Base-by-base conservation (phyloP, 2,329 filamentous ascomycete species). In the Penicillium sp. region DNA sequence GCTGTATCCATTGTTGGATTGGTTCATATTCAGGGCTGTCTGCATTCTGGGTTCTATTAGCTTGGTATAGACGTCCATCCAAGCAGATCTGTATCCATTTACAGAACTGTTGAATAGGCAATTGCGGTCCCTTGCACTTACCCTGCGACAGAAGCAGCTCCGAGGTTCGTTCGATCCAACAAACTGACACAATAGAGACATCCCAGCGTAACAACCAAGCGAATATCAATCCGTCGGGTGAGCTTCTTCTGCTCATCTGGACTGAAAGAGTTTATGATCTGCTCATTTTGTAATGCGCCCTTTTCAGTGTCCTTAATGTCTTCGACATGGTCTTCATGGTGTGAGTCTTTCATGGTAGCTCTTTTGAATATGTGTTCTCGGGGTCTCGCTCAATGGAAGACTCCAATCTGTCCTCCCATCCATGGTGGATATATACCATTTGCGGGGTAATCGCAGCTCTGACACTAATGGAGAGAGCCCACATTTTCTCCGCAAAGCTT, bases 361-460 rank as follows among this genome's bases (percentile, higher is more conserved):
- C 4, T 5, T 30, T 42, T 30, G 39, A 0, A 16, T 18, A 19
- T 13, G 8, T 16, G 7, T 29, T 16, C 40, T 16, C 9, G 16
- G 76, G 91, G 23, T 23, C 23, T 34, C 10, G 32, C 7, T 13
- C 36, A 39, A 39, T 10, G 16, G 10, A 19, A 19, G 9, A 11
- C 18, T 19, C 35, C n/a, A 8, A 7, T 18, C 3, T 19, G 9
- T 39, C 13, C n/a, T 10, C 36, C 9, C 19, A 4, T 30, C n/a
- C 45, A 29, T 38, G 19, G 16, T 34, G 14, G 8, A 41, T 49
- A 45, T 44, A 51, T 27, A 45, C 34, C 11, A 6, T 39, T 51
- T 44, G 48, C 48, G 40, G 48, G 48, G 32, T 50, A 50, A 50
- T 32, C 19, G 4, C 36, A 26, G 27, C 26, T 32, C 14, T 41